phyloP scores from a whole-genome alignment of 345 rosid genomes.

The Euphorbia pulcherrima region DNA sequence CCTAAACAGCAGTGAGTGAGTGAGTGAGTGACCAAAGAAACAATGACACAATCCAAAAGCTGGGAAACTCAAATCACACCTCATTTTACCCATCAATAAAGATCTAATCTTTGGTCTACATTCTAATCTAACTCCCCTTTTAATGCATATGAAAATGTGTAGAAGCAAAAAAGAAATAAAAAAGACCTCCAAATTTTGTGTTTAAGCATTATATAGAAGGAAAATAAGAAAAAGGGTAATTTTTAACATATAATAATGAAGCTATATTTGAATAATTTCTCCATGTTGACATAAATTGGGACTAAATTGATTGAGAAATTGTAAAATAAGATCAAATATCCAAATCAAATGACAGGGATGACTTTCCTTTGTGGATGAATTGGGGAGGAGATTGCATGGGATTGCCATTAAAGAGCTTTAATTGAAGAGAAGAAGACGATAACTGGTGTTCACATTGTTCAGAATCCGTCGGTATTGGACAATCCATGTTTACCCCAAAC shows the following conservation, averaged over 20 bases:
- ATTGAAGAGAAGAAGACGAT: conserved; percentile 27
- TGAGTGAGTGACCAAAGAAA: no score
- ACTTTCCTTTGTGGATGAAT: conserved; percentile 44
- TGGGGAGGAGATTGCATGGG: no score
- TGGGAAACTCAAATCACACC: no score
- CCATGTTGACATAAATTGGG: neutral
- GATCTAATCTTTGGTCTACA: no score
- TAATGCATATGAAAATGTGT: no score
- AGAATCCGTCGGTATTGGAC: conserved; percentile 36
- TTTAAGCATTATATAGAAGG: no score
- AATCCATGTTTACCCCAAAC: conserved; percentile 95
- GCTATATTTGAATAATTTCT: neutral
- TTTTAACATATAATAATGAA: neutral
- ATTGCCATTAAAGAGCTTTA: conserved; percentile 41
- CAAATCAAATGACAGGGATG: conserved; percentile 46
- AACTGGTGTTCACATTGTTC: conserved; percentile 20
- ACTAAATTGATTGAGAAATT: neutral
- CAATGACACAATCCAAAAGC: no score
- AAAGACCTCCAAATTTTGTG: no score
- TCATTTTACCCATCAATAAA: no score
- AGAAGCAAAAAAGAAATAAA: no score
- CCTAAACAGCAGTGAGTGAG: neutral
- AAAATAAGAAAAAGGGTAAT: no score
- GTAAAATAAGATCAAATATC: conserved; percentile 24
- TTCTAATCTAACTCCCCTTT: no score